Evolutionary conservation across 805 yeast genomes (phyloP).

Genomic region (Saccharomycopsis fermentans): DNA sequence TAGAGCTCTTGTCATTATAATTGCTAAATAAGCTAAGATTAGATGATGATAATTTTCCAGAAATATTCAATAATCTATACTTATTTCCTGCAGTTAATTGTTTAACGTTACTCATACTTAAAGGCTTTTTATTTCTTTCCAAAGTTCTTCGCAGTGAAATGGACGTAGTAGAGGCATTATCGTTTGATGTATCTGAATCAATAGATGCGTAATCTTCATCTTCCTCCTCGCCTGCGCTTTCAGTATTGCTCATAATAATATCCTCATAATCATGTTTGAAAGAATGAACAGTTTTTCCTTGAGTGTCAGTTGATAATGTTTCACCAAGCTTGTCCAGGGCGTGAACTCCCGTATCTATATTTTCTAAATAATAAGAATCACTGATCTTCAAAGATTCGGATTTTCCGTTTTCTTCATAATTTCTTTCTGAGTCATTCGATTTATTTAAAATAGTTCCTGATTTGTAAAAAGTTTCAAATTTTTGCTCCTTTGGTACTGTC

Average conservation of each 20-base stretch:
- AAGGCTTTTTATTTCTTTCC: not conserved
- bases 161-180: conserved; percentile 10
- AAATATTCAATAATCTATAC: not conserved
- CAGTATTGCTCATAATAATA: conserved; percentile 11
- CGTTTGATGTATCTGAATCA: conserved; percentile 15
- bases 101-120: not conserved
- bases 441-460: conserved; percentile 19
- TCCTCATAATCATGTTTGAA: not conserved
- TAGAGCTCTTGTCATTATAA: not conserved
- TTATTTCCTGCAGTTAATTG: not conserved
- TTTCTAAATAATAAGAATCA: not conserved
- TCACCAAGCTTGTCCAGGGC: not conserved
- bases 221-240: conserved; percentile 10
- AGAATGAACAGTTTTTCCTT: not conserved
- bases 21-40: not conserved
- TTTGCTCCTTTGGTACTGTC: not conserved
- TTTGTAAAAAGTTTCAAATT: conserved; percentile 15
- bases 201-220: conserved; percentile 6
- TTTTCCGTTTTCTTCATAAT: conserved; percentile 16
- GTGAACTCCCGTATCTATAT: not conserved
- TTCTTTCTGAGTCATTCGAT: conserved; percentile 18
- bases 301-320: not conserved
- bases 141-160: not conserved
- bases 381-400: conserved; percentile 21
- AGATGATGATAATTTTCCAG: not conserved